Evolutionary conservation across 1,139 yeast genomes (phyloP).

Genomic region (Candida tropicalis): DNA sequence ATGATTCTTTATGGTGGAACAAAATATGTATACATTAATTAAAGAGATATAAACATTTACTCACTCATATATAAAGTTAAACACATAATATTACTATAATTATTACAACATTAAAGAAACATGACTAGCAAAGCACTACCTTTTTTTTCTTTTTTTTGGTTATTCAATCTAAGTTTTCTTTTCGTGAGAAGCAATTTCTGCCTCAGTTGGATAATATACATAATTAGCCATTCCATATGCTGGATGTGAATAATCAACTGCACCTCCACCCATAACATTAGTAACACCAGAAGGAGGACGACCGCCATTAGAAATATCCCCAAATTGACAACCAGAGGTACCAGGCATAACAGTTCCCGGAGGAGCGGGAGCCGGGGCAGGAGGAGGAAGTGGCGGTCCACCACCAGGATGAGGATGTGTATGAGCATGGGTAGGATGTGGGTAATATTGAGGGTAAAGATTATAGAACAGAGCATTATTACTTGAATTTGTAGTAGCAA

Average conservation of each 20-base stretch:
- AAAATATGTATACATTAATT: too few relatives aligned
- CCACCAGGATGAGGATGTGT: neutral
- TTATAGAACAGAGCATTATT: conserved; percentile 18
- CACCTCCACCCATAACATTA: conserved; percentile 3
- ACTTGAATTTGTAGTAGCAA: conserved; percentile 8
- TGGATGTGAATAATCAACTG: conserved; percentile 6
- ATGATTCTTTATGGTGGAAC: too few relatives aligned
- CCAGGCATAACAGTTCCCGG: neutral
- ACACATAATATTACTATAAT: conserved; percentile 1
- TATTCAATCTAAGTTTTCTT: conserved; percentile 12
- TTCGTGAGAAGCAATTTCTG: conserved; percentile 14
- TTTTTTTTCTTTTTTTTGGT: conserved; percentile 4
- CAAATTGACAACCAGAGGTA: neutral
- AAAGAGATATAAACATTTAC: too few relatives aligned
- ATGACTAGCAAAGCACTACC: neutral
- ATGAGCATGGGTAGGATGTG: conserved; percentile 1
- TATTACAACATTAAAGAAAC: conserved; percentile 1
- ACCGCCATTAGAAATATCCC: conserved; percentile 5
- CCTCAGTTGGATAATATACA: conserved; percentile 18
- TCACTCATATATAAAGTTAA: neutral
- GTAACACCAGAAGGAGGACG: conserved; percentile 4
- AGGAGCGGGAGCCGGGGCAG: neutral
- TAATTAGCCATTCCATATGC: conserved; percentile 16
- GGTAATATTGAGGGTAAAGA: conserved; percentile 22
- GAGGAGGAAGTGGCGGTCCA: neutral